Base-by-base conservation (phyloP, 495 filamentous ascomycete species). In the Neurospora sp. region DNA sequence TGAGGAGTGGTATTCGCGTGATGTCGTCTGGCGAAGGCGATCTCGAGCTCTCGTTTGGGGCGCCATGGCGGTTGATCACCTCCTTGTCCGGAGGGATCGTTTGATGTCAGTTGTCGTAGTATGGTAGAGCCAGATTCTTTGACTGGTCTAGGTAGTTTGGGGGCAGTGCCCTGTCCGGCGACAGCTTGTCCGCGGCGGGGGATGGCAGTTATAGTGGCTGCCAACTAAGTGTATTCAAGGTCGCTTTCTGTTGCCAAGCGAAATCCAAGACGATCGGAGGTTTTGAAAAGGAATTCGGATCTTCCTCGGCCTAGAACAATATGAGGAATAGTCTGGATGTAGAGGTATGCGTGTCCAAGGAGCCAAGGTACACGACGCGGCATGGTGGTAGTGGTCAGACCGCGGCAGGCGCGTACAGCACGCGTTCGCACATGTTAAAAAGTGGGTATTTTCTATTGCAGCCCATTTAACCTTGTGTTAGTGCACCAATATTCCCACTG, bases 1-100 rank as follows among this genome's bases (percentile, higher is more conserved):
- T 10, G 79, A 73, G 1, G 79, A 79, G 75, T 77, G 77, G 79
- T 86, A 83, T 46, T 80, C 79, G 31, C 81, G 42, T 76, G 78
- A 75, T 20, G 75, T 70, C 8, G 77, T 71, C 35, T 35, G 40
- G 66, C 38, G 38, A 18, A 10, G 72, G 20, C 75, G 75, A 42
- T 66, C 73, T 31, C 75, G 74, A 39, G 76, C 72, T 48, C 79
- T 74, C 10, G 78, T 82, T 59, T 79, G 74, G 9, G 81, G 74
- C 59, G 82, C 70, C 82, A 84, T 84, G 35, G 46, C 70, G 66
- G 1, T 66, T 66, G 53, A 14, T 35, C 53, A 35, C 53, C 53
- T 66, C 53, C 53, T 66, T 31, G 53, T 66, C 12, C 27, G 53
- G 53, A 27, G 53, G 53, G 27, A 31, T 14, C 12, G 16, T 61